These are phyloP conservation scores for Pyrus pyrifolia DNA, from an alignment of 306 rosid species.

Conservation along the genomic window DNA sequence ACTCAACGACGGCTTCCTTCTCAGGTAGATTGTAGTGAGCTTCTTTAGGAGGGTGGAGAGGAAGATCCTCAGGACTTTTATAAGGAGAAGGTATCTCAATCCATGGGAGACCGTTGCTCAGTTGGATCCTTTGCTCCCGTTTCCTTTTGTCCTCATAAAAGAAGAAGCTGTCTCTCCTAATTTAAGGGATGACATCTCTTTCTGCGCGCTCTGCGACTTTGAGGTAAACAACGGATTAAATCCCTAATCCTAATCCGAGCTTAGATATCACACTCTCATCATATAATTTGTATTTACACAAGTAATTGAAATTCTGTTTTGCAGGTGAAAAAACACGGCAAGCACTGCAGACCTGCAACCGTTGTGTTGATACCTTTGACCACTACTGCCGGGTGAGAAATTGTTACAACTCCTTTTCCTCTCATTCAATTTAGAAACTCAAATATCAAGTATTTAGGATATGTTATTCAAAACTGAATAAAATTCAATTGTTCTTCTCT, in stretches of 20 bases:
- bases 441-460: too few relatives aligned
- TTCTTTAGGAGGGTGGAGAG: conserved; percentile 72
- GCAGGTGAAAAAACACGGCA: conserved; percentile 78
- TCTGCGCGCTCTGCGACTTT: conserved; percentile 69
- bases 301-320: neutral
- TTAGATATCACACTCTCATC: neutral
- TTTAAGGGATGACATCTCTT: conserved; percentile 64
- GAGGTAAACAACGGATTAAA: conserved; percentile 36
- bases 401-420: neutral
- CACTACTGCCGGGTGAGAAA: conserved; percentile 86
- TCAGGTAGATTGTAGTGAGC: conserved; percentile 63
- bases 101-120: conserved; percentile 40
- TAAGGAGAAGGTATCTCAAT: too few relatives aligned
- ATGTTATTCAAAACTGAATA: neutral
- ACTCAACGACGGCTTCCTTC: conserved; percentile 51
- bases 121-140: conserved; percentile 74
- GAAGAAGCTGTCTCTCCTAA: conserved; percentile 65
- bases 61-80: conserved; percentile 34
- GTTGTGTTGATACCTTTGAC: conserved; percentile 93
- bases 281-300: neutral
- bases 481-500: neutral
- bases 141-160: conserved; percentile 56
- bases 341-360: conserved; percentile 96
- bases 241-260: neutral
- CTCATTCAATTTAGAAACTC: neutral